Evolutionary conservation across 23 red algal species (phyloP), one percentile per base, ranked within the genome.

Genomic region (Chondrus crispus): DNA sequence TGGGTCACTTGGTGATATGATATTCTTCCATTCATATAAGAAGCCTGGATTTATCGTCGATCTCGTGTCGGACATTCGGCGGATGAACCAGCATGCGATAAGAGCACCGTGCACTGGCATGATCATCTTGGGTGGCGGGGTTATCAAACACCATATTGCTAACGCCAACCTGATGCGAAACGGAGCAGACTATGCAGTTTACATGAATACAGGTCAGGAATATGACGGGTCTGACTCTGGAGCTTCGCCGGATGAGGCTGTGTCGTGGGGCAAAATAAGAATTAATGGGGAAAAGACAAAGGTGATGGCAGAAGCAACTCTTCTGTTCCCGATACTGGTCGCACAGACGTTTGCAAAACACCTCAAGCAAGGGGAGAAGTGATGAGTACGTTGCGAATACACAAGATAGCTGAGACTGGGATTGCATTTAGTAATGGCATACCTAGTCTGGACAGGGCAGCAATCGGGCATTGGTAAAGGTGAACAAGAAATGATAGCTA

Each of bases 131-230:
- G 97, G 97, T 41, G 97, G 94, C 11, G 97, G 97, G 2, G 78
- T 99, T 46, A 91, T 95, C 58, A 99, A 99, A 63, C 97, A 99
- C 90, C 97, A 99, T 88, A 96, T 95, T 50, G 95, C 88, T 73
- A 99, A 99, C 84, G 94, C 97, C 28, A 99, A 99, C 68, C 89
- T 99, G 16, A 96, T 99, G 97, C 81, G 97, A 71, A 99, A 99
- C 68, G 97, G 97, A 24, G 91, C 97, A 1, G 97, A 99, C 70
- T 99, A 90, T 81, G 85, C 97, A 4, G 94, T 99, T 0, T 96
- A 96, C 64, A 80, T 99, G 33, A 99, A 96, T 73, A 99, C 97
- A 10, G 94, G 91, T 1, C 93, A 99, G 35, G 97, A 99, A 43
- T 99, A 87, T 91, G 97, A 99, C 35, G 97, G 97, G 20, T 96